Percentiles rank a stretch among this genome's conserved stretches.
Conservation (phyloP, 2,329 filamentous ascomycete genomes). For the Sclerotinia minor region DNA sequence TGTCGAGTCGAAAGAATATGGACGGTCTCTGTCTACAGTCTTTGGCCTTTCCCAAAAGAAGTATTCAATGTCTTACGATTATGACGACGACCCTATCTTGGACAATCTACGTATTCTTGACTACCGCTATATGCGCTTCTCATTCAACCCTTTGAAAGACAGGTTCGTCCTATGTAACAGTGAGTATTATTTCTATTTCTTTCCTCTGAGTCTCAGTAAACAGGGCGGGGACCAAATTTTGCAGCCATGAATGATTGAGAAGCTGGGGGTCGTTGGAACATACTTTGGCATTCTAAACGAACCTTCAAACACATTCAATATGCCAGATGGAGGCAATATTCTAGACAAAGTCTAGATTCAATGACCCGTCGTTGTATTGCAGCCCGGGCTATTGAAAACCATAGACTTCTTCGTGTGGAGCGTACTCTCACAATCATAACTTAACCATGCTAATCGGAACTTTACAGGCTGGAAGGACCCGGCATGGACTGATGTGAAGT, state of each 20-base stretch:
- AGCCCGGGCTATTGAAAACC: not conserved
- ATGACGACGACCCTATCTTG: constrained; percentile 78
- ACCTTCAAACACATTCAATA: not conserved
- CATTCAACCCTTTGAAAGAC: constrained; percentile 84
- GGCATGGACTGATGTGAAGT: constrained; percentile 74
- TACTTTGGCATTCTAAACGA: not conserved
- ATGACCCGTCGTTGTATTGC: not conserved
- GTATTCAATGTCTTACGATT: constrained; percentile 57
- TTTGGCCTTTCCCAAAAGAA: constrained; percentile 69
- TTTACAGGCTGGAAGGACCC: constrained; percentile 77
- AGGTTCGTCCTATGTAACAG: constrained; percentile 83
- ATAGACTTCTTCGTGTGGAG: not conserved
- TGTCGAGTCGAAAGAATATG: constrained; percentile 57
- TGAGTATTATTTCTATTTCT: constrained; percentile 11
- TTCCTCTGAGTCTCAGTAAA: not conserved
- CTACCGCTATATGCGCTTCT: constrained; percentile 93
- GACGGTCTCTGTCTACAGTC: constrained; percentile 57
- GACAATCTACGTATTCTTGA: constrained; percentile 74
- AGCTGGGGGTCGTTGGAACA: not conserved
- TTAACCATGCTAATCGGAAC: constrained; percentile 3
- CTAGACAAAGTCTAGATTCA: not conserved
- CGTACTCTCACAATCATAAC: not conserved
- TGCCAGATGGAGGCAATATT: not conserved
- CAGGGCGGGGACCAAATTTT: not conserved
- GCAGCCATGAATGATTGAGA: not conserved